Base-by-base conservation (phyloP, 805 yeast genomes). In the Saccharomyces kudriavzevii region DNA sequence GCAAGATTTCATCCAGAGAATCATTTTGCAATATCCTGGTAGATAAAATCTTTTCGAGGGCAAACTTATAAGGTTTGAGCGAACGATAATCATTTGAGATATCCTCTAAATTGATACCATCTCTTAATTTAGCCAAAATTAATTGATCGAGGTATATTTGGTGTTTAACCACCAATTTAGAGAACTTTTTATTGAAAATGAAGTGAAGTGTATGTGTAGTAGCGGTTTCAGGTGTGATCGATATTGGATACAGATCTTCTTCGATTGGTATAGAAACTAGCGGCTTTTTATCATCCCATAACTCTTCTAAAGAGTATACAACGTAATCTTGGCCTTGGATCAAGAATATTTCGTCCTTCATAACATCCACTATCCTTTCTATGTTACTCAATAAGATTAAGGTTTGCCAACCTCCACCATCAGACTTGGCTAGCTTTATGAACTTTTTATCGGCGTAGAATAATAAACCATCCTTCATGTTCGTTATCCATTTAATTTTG, bases 21-120 rank as follows among this genome's bases (percentile, higher is more conserved):
- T 62, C 58, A 48, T 60, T 57, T 4, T 57, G 56, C 22, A 67
- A 47, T 9, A 70, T 56, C 46, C 60, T 62, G 13, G 57, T 52
- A 2, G 71, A 66, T 24, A 70, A 55, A 5, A 70, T 59, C 45
- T 68, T 70, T 49, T 70, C 73, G 40, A 70, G 48, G 1, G 70
- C 65, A 60, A 69, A 70, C 13, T 64, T 64, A 50, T 66, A 70
- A 51, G 69, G 67, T 22, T 61, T 61, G 25, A 67, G 49, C 1
- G 59, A 27, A 20, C 58, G 56, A 54, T 61, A 68, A 8, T 61
- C 56, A 1, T 49, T 48, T 26, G 62, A 61, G n/a, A 70, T 64
- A 4, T 53, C 54, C n/a, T 55, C 57, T n/a, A 54, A 25, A 28
- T 53, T 40, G 4, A 52, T 49, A 6, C 56, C 58, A 26, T 52